Conservation (phyloP, 2,329 filamentous ascomycete genomes). For the Hypocrella siamensis region DNA sequence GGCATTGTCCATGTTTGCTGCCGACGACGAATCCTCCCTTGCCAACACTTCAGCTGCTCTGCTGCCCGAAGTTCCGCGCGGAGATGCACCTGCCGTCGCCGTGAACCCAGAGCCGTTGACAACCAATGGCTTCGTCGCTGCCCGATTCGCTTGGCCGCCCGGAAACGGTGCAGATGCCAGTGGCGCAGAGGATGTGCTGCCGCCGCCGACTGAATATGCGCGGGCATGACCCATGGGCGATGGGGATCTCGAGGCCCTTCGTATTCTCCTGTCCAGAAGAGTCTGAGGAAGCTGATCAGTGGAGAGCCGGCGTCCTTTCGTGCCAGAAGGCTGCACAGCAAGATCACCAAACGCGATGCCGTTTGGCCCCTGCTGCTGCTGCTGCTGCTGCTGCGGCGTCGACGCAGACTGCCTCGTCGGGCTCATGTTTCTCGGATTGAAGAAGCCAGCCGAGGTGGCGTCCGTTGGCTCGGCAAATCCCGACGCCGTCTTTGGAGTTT, state of each 20-base stretch:
- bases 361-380: conserved; percentile 14
- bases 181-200: conserved; percentile 23
- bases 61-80: conserved; percentile 8
- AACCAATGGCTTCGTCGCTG: conserved; percentile 29
- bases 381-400: conserved; percentile 6
- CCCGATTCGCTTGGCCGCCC: conserved; percentile 15
- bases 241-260: conserved; percentile 37
- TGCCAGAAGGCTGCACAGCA: conserved; percentile 16
- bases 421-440: conserved; percentile 11
- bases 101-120: conserved; percentile 32
- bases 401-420: conserved; percentile 7
- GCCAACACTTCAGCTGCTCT: conserved; percentile 6
- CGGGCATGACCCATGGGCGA: conserved; percentile 37
- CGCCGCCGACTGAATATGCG: conserved; percentile 24
- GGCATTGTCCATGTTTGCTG: conserved; percentile 11
- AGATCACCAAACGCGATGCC: conserved; percentile 33
- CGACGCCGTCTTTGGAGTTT: conserved; percentile 21
- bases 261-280: conserved; percentile 36
- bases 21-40: conserved; percentile 9
- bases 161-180: conserved; percentile 20
- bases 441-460: conserved; percentile 15
- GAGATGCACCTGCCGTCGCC: conserved; percentile 9
- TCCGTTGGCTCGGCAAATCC: conserved; percentile 35
- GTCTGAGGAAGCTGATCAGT: conserved; percentile 38
- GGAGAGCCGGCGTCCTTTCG: conserved; percentile 30